A percentile compares a stretch with the other conserved stretches of the same genome.
phyloP scores from a whole-genome alignment of 768 basidiomycete genomes.

The Hygrophorus russula region DNA sequence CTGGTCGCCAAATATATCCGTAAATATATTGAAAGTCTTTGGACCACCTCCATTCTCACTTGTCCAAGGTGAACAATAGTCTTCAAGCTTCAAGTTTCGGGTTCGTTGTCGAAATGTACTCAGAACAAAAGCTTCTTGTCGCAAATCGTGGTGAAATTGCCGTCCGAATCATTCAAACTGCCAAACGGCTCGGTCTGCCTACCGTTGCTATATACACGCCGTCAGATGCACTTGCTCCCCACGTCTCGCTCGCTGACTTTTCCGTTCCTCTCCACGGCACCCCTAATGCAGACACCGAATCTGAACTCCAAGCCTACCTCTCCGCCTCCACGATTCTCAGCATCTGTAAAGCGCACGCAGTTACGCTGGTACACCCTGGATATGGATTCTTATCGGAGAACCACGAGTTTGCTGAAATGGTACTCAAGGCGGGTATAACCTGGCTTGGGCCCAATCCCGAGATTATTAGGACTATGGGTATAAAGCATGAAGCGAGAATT shows the following conservation, averaged over 20 bases:
- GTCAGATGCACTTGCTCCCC: constrained; percentile 46
- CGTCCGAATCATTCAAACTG: constrained; percentile 48
- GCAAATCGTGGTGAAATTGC: constrained; percentile 71
- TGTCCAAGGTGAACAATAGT: neutral
- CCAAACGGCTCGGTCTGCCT: constrained; percentile 34
- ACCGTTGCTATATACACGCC: constrained; percentile 51
- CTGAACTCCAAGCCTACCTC: constrained; percentile 37
- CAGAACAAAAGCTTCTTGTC: constrained; percentile 43
- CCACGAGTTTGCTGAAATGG: constrained; percentile 36
- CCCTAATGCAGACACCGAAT: constrained; percentile 6
- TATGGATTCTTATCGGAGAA: constrained; percentile 63
- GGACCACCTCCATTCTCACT: no score
- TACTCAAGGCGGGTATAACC: constrained; percentile 36
- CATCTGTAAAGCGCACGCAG: constrained; percentile 27
- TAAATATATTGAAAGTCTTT: no score
- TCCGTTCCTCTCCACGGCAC: constrained; percentile 23
- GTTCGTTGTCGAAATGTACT: constrained; percentile 6
- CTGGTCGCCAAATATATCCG: no score
- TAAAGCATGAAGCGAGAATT: constrained; percentile 47
- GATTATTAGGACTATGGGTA: constrained; percentile 42
- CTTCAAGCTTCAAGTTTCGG: no score
- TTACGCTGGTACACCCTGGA: constrained; percentile 49
- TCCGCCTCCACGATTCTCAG: constrained; percentile 24
- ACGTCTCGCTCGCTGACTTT: constrained; percentile 46
- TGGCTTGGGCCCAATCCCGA: constrained; percentile 48